A percentile compares a stretch with the other conserved stretches of the same genome.
Evolutionary conservation across 208 protist genomes (phyloP).

Genomic region (Polymyxa betae): DNA sequence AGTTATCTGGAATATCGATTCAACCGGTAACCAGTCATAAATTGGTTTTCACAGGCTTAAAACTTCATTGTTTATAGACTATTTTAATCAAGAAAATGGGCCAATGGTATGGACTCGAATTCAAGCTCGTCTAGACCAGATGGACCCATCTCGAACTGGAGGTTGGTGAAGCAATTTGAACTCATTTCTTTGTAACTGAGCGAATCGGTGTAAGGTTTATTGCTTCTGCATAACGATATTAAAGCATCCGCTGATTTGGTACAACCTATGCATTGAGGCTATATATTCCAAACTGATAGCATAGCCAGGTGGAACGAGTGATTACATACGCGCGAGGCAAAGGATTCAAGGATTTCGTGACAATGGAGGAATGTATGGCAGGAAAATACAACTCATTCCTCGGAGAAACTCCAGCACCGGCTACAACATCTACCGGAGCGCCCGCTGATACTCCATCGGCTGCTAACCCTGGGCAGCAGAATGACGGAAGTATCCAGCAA

Average conservation of each 20-base stretch:
- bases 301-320: neutral
- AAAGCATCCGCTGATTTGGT: constrained; percentile 19
- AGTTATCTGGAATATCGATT: constrained; percentile 47
- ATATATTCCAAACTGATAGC: neutral
- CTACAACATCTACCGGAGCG: neutral
- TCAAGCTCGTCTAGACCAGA: neutral
- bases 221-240: constrained; percentile 49
- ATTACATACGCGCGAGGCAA: neutral
- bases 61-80: neutral
- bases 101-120: constrained; percentile 12
- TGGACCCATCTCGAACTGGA: constrained; percentile 30
- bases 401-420: neutral
- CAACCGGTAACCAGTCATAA: neutral
- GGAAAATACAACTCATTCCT: constrained; percentile 8
- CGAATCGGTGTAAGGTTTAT: neutral
- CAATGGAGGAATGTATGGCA: neutral
- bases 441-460: neutral
- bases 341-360: constrained; percentile 40
- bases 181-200: neutral
- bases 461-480: neutral
- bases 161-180: neutral
- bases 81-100: constrained; percentile 14
- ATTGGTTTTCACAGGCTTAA: neutral
- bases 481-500: no score
- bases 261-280: neutral